Base-by-base conservation (phyloP, 2,329 filamentous ascomycete genomes). In the Penicillium nordicum region DNA sequence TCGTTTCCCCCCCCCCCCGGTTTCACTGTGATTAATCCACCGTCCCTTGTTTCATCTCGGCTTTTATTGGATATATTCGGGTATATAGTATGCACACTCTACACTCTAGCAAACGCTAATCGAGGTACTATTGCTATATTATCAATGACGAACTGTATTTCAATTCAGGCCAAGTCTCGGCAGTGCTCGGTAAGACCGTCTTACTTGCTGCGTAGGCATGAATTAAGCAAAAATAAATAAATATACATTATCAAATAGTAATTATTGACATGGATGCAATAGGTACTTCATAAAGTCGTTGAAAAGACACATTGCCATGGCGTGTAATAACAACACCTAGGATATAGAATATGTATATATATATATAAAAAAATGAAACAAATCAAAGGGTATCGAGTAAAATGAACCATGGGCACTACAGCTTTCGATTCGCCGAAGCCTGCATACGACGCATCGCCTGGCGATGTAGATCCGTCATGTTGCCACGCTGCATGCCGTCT, bases 391-490 rank as follows among this genome's bases (percentile, higher is more conserved):
- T 60, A 62, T 62, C 48, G 55, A 58, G 48, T 42, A 34, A 48
- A 48, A 44, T 27, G 21, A 48, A 12, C 32, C 27, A 49, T 34
- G 12, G 29, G 4, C 32, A 37, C 51, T 63, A 68, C 25, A 66
- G 58, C 44, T 63, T 64, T 45, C 68, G 72, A 59, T 82, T 83
- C 0, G 81, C 83, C 47, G 76, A 73, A 14, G 80, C 80, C 70
- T 96, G 92, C 86, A 97, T 88, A 71, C 81, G 86, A 60, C 88
- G 81, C 83, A 97, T 82, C 1, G 88, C 89, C 61, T 92, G 88
- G 21, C 88, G 82, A 71, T 97, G 92, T 23, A 87, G 82, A 44
- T 89, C 88, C 50, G 89, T 79, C 78, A 96, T 83, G 61, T 88
- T 84, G 0, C 87, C 87, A 16, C 84, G 85, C 52, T 90, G 81